Base-by-base conservation (phyloP, 2,329 filamentous ascomycete species). In the Exophiala bonariae region DNA sequence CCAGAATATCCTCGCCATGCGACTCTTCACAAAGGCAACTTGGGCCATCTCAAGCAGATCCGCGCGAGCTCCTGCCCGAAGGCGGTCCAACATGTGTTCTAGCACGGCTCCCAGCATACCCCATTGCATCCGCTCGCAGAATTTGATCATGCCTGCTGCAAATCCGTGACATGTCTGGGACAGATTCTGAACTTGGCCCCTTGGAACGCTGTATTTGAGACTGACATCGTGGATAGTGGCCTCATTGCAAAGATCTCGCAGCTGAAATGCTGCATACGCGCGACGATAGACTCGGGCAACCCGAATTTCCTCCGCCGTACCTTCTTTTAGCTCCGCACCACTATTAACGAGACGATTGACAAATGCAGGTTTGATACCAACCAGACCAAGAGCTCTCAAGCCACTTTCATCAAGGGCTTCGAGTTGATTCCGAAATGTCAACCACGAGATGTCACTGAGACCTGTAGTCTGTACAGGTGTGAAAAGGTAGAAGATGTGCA, bases 201-300 rank as follows among this genome's bases (percentile, higher is more conserved):
- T 78, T 7, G 85, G 81, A 49, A 82, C 80, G 51, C 81, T 78
- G 61, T 88, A 91, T 61, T 87, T 88, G 13, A 75, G 74, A 19
- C 86, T 83, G 20, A 90, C 83, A 2, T 75, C 68, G 55, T 87
- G 81, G 23, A 90, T 76, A 0, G 87, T 86, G 48, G 85, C 71
- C 63, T 91, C 87, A 62, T 88, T 89, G 65, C 86, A 89, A 28
- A 91, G 69, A 61, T 90, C 86, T 26, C 86, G 82, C n/a, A 91
- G 76, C 61, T 89, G 87, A 33, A 90, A 77, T 4, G 87, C 85
- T 13, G 86, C 73, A 62, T 89, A 91, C 57, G 87, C 88, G 11
- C 87, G 79, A 17, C 79, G 78, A 62, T 90, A 87, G 32, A 88
- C 77, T 9, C 83, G 76, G 2, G 80, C 78, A 16, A 71, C 68